Evolutionary conservation across 441 rosid genomes (phyloP).

Genomic region (Aquilaria agallochum): DNA sequence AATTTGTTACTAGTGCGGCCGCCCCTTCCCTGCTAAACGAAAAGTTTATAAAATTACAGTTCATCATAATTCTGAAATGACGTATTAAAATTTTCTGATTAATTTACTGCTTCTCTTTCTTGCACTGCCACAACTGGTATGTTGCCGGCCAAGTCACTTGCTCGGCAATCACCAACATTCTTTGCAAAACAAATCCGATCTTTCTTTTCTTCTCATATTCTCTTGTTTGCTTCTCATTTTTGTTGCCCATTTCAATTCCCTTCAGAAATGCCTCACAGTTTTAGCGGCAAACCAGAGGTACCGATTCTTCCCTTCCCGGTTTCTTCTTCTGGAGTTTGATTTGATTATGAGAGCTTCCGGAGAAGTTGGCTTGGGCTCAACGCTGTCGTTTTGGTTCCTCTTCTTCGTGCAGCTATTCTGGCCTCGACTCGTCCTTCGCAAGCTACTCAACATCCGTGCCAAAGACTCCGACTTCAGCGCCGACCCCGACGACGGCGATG

Average conservation of each 20-base stretch:
- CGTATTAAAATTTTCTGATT: no score
- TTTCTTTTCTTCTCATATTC: background rate
- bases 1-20: no score
- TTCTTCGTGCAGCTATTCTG: conserved; percentile 72
- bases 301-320: background rate
- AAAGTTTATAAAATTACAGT: no score
- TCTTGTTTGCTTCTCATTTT: background rate
- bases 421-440: conserved; percentile 72
- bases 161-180: no score
- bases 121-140: no score
- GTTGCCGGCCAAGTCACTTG: no score
- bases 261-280: conserved; percentile 25
- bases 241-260: background rate
- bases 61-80: no score
- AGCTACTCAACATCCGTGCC: conserved; percentile 68
- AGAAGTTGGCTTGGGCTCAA: conserved; percentile 53
- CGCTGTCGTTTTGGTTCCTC: conserved; percentile 71
- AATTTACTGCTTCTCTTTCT: no score
- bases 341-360: conserved; percentile 36
- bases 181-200: no score
- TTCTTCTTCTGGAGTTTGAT: conserved; percentile 3
- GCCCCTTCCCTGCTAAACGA: no score
- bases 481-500: conserved; percentile 56
- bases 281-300: conserved; percentile 29
- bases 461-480: conserved; percentile 78